Conservation (phyloP, 805 yeast species). For the Lipomyces sp. region DNA sequence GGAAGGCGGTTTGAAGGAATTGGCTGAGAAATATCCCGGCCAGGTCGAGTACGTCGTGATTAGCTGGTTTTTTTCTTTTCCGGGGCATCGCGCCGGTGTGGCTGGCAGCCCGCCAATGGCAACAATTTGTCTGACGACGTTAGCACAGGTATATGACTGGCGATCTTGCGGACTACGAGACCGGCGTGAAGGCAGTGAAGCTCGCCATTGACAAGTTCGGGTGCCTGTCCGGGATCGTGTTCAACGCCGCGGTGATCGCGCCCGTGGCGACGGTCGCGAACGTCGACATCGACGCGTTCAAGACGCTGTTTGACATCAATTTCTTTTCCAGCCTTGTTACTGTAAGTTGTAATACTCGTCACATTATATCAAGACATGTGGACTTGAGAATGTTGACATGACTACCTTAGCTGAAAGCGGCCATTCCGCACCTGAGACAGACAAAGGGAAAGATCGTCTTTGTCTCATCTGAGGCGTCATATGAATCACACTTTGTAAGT, state of each 20-base stretch:
- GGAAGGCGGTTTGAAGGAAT: conserved; percentile 44
- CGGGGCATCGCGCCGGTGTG: too few species aligned
- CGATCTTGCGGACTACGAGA: conserved; percentile 47
- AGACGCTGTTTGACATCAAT: conserved; percentile 65
- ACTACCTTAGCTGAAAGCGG: conserved; percentile 31
- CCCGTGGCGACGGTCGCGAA: conserved; percentile 59
- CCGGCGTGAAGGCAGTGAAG: conserved; percentile 42
- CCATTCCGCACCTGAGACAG: conserved; percentile 57
- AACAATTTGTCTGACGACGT: too few species aligned
- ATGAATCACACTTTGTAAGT: conserved; percentile 24
- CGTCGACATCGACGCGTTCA: conserved; percentile 60
- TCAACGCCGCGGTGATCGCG: conserved; percentile 74
- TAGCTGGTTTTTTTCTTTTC: too few species aligned
- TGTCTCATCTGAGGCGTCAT: conserved; percentile 80
- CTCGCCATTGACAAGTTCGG: conserved; percentile 49
- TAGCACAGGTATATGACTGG: conserved; percentile 43
- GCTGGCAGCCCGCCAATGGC: too few species aligned
- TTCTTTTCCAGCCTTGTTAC: conserved; percentile 64
- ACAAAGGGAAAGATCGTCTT: conserved; percentile 62
- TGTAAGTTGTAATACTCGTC: conserved; percentile 3
- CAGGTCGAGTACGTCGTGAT: conserved; percentile 30
- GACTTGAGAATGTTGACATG: too few species aligned
- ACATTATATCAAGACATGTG: not conserved
- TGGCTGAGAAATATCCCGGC: conserved; percentile 44
- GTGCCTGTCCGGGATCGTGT: conserved; percentile 51